Percentiles rank a stretch among this genome's conserved stretches.
These are phyloP conservation scores for Dactylellina leptospora DNA, from an alignment of 2,329 filamentous ascomycete genomes.

Conservation along the genomic window DNA sequence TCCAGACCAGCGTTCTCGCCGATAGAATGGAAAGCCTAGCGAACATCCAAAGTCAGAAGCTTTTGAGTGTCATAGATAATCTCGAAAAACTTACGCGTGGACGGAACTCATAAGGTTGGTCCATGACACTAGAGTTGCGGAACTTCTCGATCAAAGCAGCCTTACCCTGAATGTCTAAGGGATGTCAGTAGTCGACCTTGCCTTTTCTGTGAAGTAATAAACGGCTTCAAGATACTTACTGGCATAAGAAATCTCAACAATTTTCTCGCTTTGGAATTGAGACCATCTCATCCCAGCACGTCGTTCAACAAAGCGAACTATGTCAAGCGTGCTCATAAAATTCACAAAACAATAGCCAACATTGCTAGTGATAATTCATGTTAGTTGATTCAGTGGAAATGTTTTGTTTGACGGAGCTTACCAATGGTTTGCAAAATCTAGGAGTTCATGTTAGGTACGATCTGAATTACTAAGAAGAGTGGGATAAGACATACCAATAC, in stretches of 20 bases:
- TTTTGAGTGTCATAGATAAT: background rate
- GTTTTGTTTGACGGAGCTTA: background rate
- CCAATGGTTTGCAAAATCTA: conserved; percentile 39
- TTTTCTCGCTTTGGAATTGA: conserved; percentile 82
- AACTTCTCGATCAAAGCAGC: conserved; percentile 94
- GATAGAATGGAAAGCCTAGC: conserved; percentile 18
- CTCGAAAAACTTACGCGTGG: conserved; percentile 73
- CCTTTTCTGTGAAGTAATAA: background rate
- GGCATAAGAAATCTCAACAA: conserved; percentile 93
- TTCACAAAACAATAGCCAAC: conserved; percentile 98
- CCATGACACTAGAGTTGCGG: conserved; percentile 94
- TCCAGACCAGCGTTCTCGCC: conserved; percentile 11
- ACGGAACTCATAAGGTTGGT: conserved; percentile 80
- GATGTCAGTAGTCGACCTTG: background rate
- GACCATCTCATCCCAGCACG: conserved; percentile 63
- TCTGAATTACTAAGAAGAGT: background rate
- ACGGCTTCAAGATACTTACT: conserved; percentile 67
- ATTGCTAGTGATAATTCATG: conserved; percentile 65
- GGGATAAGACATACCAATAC: conserved; percentile 80
- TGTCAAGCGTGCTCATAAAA: conserved; percentile 67
- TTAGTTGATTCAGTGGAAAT: background rate
- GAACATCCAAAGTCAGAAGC: conserved; percentile 1
- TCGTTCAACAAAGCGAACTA: conserved; percentile 26
- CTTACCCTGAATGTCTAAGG: conserved; percentile 83
- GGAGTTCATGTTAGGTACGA: background rate